Conservation (phyloP, 179 eudicot species). For the Patellifolia procumbens region DNA sequence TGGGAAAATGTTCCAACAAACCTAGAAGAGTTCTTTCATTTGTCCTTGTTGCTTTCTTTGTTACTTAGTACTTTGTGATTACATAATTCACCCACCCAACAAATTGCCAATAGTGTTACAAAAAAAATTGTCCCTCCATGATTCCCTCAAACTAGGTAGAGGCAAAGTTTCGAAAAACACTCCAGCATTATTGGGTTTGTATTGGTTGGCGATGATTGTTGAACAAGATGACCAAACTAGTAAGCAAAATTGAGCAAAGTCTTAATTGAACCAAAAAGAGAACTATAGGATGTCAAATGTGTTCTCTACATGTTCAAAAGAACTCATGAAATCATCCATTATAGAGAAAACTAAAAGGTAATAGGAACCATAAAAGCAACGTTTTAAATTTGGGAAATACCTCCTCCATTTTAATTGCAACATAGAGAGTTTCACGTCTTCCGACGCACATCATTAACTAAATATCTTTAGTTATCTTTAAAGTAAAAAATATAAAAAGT, state of each 20-base stretch:
- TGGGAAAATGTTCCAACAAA: too few species aligned
- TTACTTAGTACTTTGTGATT: too few species aligned
- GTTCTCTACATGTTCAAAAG: neutral
- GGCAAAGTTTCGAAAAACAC: neutral
- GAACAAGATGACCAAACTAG: neutral
- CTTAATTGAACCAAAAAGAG: neutral
- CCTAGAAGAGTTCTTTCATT: too few species aligned
- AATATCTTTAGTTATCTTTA: too few species aligned
- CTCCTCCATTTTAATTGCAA: too few species aligned
- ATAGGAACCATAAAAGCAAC: neutral
- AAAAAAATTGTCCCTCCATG: constrained; percentile 1
- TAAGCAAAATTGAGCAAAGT: neutral
- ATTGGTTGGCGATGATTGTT: neutral
- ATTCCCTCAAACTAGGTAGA: neutral
- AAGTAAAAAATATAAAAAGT: too few species aligned
- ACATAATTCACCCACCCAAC: too few species aligned
- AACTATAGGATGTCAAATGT: neutral
- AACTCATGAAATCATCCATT: neutral
- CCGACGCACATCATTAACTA: too few species aligned
- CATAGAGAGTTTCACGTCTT: too few species aligned
- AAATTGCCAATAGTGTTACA: neutral
- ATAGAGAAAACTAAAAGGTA: neutral
- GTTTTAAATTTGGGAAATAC: too few species aligned
- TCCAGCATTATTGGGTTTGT: neutral
- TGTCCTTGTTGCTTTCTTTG: too few species aligned